Conservation (phyloP, 352 stramenopile genomes). For the Pythium brassicae region DNA sequence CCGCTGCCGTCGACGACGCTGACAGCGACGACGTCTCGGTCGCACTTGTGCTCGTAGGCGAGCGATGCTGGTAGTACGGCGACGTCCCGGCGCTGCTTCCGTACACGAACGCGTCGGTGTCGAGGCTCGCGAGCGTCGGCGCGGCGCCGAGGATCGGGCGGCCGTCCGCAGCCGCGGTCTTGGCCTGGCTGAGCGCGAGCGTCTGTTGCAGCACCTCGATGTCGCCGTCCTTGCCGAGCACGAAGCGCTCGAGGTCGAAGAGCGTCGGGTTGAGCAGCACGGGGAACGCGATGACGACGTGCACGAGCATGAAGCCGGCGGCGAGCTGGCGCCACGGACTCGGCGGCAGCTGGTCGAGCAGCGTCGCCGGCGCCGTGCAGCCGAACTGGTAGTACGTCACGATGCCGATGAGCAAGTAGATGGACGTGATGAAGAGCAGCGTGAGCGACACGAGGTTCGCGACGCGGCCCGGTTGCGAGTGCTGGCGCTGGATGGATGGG, state of each 20-base stretch:
- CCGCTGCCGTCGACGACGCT: not conserved
- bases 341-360: constrained; percentile 52
- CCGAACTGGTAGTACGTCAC: constrained; percentile 69
- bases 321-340: constrained; percentile 28
- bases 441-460: constrained; percentile 61
- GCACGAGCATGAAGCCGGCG: constrained; percentile 41
- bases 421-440: constrained; percentile 62
- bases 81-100: constrained; percentile 22
- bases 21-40: too few relatives aligned
- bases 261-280: constrained; percentile 59
- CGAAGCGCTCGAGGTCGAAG: constrained; percentile 56
- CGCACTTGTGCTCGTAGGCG: constrained; percentile 23
- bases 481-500: constrained; percentile 56
- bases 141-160: constrained; percentile 37
- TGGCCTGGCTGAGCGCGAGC: constrained; percentile 26
- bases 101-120: constrained; percentile 48
- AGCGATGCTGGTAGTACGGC: constrained; percentile 31
- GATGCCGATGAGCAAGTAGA: constrained; percentile 68
- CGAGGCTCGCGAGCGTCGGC: constrained; percentile 27
- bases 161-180: constrained; percentile 20
- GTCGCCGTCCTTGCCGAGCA: constrained; percentile 58
- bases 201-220: constrained; percentile 51
- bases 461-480: constrained; percentile 38
- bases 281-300: constrained; percentile 61
- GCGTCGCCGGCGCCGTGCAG: constrained; percentile 50